A percentile compares a stretch with the other conserved stretches of the same genome.
phyloP scores from a whole-genome alignment of 2,329 filamentous ascomycete genomes.

The Sporothrix curviconia region DNA sequence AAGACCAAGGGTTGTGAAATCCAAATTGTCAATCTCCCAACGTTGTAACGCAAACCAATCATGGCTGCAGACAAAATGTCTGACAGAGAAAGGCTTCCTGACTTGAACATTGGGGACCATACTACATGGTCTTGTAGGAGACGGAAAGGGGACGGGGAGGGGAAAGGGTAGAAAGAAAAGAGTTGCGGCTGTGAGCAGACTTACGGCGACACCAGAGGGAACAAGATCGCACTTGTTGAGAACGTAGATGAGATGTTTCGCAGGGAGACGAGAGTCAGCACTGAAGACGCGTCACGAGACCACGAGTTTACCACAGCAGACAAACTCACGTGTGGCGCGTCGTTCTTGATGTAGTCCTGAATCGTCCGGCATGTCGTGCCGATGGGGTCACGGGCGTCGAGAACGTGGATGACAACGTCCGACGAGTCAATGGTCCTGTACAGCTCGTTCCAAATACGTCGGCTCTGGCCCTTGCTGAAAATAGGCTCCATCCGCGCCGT shows the following conservation, averaged over 20 bases:
- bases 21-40: constrained; percentile 81
- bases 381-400: constrained; percentile 82
- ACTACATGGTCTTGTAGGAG: constrained; percentile 24
- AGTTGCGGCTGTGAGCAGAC: constrained; percentile 41
- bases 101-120: constrained; percentile 61
- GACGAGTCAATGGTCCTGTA: constrained; percentile 76
- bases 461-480: constrained; percentile 90
- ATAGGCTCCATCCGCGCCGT: constrained; percentile 70
- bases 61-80: constrained; percentile 43
- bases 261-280: neutral
- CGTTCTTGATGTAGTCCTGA: constrained; percentile 87
- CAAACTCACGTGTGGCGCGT: constrained; percentile 64
- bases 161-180: too few species aligned
- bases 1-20: constrained; percentile 61
- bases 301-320: neutral
- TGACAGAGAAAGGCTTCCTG: constrained; percentile 69
- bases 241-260: constrained; percentile 83
- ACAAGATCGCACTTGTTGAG: constrained; percentile 91
- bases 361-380: constrained; percentile 86
- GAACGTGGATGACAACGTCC: constrained; percentile 90
- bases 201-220: constrained; percentile 88
- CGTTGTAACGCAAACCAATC: constrained; percentile 96
- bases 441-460: constrained; percentile 94
- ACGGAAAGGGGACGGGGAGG: constrained; percentile 14
- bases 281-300: rapidly evolving